Evolutionary conservation across 1,284 basidiomycete species (phyloP).

Genomic region (Pulveroboletus sp.): DNA sequence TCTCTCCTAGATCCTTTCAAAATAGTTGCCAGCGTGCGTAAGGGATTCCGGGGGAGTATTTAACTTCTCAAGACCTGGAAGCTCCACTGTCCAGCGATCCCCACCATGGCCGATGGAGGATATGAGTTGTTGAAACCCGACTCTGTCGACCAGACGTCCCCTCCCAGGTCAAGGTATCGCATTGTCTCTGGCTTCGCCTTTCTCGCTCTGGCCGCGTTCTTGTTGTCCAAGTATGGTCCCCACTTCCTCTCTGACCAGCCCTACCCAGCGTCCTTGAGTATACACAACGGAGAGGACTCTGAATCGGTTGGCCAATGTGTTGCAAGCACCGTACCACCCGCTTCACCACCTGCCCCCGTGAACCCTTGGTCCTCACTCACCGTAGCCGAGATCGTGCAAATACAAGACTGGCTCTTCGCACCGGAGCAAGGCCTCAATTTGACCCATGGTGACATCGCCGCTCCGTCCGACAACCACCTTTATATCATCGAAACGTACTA

Average conservation of each 20-base stretch:
- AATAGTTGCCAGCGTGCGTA: background rate
- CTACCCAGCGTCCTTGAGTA: background rate
- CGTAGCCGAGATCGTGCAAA: constrained; percentile 44
- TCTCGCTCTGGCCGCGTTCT: constrained; percentile 13
- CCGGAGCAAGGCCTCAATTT: constrained; percentile 51
- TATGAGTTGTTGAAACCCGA: constrained; percentile 23
- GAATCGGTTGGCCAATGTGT: constrained; percentile 38
- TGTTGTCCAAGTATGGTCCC: constrained; percentile 10
- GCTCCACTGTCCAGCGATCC: background rate
- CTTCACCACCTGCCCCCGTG: constrained; percentile 43
- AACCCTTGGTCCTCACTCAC: constrained; percentile 54
- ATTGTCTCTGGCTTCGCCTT: constrained; percentile 15
- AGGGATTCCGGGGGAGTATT: background rate
- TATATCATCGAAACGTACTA: constrained; percentile 51
- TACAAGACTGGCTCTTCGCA: constrained; percentile 49
- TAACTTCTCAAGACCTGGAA: background rate
- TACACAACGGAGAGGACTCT: background rate
- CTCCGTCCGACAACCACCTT: constrained; percentile 49
- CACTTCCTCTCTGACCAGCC: constrained; percentile 3
- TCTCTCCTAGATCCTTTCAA: background rate
- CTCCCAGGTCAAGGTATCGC: constrained; percentile 13
- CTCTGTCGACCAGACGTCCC: background rate
- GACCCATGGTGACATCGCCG: constrained; percentile 37
- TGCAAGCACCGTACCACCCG: constrained; percentile 35
- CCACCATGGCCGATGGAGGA: constrained; percentile 21